Percentiles rank a stretch among this genome's conserved stretches.
Evolutionary conservation across 106 monocot genomes (phyloP).

Genomic region (Xerophyta viscosa): DNA sequence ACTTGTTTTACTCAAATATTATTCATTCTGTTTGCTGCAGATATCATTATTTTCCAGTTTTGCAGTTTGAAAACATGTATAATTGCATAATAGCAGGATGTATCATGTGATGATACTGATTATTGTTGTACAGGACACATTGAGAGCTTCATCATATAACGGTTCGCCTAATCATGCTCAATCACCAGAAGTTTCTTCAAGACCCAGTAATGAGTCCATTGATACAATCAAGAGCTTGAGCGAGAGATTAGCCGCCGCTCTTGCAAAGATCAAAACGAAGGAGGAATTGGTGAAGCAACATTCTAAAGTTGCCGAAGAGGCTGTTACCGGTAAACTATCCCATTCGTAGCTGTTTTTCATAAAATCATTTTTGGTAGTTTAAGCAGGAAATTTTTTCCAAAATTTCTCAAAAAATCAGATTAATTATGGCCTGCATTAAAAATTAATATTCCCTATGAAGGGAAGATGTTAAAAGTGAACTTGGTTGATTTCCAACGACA

Average conservation of each 20-base stretch:
- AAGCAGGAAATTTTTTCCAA: too few species aligned
- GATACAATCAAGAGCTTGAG: conserved; percentile 53
- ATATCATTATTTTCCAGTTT: too few species aligned
- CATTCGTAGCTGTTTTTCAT: neutral
- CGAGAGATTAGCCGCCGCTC: conserved; percentile 62
- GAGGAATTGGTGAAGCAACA: conserved; percentile 80
- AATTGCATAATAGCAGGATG: too few species aligned
- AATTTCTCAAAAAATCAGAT: too few species aligned
- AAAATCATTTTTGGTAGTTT: neutral
- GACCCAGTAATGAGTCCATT: conserved; percentile 13
- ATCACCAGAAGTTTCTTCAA: conserved; percentile 35
- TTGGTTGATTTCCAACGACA: too few species aligned
- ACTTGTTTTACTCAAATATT: too few species aligned
- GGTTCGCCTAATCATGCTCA: conserved; percentile 28
- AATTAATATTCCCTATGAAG: too few species aligned
- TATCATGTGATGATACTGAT: too few species aligned
- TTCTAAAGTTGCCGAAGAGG: conserved; percentile 85
- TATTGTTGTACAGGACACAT: conserved; percentile 10
- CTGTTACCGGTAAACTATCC: conserved; percentile 52
- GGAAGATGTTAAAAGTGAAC: too few species aligned
- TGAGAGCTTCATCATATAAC: conserved; percentile 24
- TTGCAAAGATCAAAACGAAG: conserved; percentile 55
- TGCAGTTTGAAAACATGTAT: too few species aligned
- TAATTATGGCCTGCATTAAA: too few species aligned
- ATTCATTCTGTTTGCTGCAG: too few species aligned